Evolutionary conservation across 2,329 filamentous ascomycete species (phyloP).

Genomic region (Pestalotiopsis sp.): DNA sequence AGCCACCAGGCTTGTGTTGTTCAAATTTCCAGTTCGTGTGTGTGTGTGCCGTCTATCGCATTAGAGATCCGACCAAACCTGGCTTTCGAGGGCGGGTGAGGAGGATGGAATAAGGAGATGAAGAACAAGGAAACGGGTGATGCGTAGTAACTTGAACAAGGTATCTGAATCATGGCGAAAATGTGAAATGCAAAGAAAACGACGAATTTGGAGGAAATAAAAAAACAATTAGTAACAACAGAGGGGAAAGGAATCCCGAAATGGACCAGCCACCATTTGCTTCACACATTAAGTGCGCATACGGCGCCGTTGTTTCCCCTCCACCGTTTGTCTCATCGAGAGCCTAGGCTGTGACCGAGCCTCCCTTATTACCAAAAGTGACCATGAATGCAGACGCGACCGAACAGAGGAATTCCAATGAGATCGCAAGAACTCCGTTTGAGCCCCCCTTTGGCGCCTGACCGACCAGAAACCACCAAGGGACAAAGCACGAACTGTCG

Average conservation of each 20-base stretch:
- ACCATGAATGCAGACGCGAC: slow-evolving; percentile 37
- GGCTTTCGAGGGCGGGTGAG: slow-evolving; percentile 19
- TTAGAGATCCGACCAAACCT: slow-evolving; percentile 22
- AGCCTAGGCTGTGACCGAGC: slow-evolving; percentile 32
- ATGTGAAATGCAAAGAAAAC: slow-evolving; percentile 27
- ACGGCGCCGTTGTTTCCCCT: slow-evolving; percentile 28
- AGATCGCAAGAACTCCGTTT: slow-evolving; percentile 30
- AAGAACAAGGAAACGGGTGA: slow-evolving; percentile 19
- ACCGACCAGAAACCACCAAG: slow-evolving; percentile 29
- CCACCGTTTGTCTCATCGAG: slow-evolving; percentile 30
- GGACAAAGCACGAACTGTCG: slow-evolving; percentile 35
- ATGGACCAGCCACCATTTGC: slow-evolving; percentile 41
- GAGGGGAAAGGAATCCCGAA: slow-evolving; percentile 44
- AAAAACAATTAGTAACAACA: slow-evolving; percentile 46
- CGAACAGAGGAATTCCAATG: slow-evolving; percentile 33
- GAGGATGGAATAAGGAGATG: slow-evolving; percentile 20
- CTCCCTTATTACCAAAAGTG: slow-evolving; percentile 33
- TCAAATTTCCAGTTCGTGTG: slow-evolving; percentile 19
- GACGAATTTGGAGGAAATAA: slow-evolving; percentile 28
- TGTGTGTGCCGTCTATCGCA: slow-evolving; percentile 29
- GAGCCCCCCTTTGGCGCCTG: slow-evolving; percentile 30
- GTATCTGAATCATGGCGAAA: slow-evolving; percentile 50
- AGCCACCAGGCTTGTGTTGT: slow-evolving; percentile 21
- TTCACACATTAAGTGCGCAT: slow-evolving; percentile 40
- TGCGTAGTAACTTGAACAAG: slow-evolving; percentile 59